Percentiles rank a stretch among this genome's conserved stretches.
phyloP scores from a whole-genome alignment of 148 eudicot genomes.

The Amaranthus cruentus region DNA sequence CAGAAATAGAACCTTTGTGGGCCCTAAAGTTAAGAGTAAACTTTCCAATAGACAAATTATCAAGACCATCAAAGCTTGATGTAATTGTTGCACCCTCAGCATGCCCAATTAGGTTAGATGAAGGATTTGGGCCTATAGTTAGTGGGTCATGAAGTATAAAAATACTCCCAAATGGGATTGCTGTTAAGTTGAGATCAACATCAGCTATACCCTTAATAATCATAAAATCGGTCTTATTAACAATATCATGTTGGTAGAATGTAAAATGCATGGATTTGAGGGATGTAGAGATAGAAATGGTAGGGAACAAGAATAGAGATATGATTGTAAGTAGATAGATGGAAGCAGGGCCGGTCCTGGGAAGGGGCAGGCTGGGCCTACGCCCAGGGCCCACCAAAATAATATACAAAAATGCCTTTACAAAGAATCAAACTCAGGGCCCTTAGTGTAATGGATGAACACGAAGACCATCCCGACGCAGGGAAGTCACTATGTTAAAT shows the following conservation, averaged over 20 bases:
- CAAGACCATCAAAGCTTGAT: slow-evolving; percentile 33
- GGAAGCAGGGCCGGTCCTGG: too few relatives aligned
- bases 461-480: too few relatives aligned
- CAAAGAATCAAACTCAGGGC: too few relatives aligned
- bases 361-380: too few relatives aligned
- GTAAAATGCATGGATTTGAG: slow-evolving; percentile 17
- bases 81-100: slow-evolving; percentile 35
- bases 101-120: slow-evolving; percentile 12
- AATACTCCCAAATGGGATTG: slow-evolving; percentile 17
- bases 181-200: not conserved
- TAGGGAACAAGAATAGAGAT: not conserved
- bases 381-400: too few relatives aligned
- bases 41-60: slow-evolving; percentile 30
- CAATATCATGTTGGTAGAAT: slow-evolving; percentile 17
- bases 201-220: slow-evolving; percentile 3
- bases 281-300: not conserved
- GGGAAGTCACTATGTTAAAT: too few relatives aligned
- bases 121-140: slow-evolving; percentile 4
- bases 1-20: slow-evolving; percentile 35
- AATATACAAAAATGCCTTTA: too few relatives aligned
- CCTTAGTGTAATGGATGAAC: too few relatives aligned
- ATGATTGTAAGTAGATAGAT: not conserved
- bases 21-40: slow-evolving; percentile 26
- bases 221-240: slow-evolving; percentile 21
- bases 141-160: not conserved